Base-by-base conservation (phyloP, 805 yeast species). In the Zygosaccharomyces kombuchaensis region DNA sequence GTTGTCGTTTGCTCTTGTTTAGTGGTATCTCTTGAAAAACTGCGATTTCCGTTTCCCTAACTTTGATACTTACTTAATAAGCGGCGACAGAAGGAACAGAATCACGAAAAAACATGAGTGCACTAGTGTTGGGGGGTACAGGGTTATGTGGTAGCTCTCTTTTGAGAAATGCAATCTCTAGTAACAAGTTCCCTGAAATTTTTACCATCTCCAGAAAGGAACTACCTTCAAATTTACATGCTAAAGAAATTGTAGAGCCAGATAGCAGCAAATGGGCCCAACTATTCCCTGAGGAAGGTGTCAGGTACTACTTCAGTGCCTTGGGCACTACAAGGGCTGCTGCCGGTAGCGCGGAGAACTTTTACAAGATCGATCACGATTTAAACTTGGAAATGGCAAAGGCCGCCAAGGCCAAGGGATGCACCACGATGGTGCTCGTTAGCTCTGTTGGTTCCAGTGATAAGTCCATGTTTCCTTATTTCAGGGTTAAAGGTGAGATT, bases 341-440 rank as follows among this genome's bases (percentile, higher is more conserved):
- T 25, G 96, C 88, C 4, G 95, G 96, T 13, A 73, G 84, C 1
- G 67, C 80, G n/a, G 86, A 77, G 19, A 75, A 78, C 21, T 93
- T 86, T 66, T 72, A 75, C 53, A 72, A 74, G 55, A 80, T 89
- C 54, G 96, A 89, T 58, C 77, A 81, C 54, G 95, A 85, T 45
- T 69, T 83, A 55, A 87, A 87, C 58, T 61, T 77, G 34, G 78
- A 73, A 32, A 67, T 83, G 30, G 95, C 95, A 4, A 76, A 78
- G 54, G 82, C 82, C 5, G 96, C 96, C 1, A 82, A 78, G 59
- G 78, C 70, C 4, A 74, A 76, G 1, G 93, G 93, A 0, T 79
- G 79, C 53, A 72, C 75, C 32, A 83, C 88, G 1, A 80, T 77
- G 52, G 81, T 89, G 3, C 60, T 89, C 10, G 75, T 89, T 4